Percentiles rank a stretch among this genome's conserved stretches.
These are phyloP conservation scores for Saprolegnia diclina DNA, from an alignment of 352 stramenopile species.

Conservation along the genomic window DNA sequence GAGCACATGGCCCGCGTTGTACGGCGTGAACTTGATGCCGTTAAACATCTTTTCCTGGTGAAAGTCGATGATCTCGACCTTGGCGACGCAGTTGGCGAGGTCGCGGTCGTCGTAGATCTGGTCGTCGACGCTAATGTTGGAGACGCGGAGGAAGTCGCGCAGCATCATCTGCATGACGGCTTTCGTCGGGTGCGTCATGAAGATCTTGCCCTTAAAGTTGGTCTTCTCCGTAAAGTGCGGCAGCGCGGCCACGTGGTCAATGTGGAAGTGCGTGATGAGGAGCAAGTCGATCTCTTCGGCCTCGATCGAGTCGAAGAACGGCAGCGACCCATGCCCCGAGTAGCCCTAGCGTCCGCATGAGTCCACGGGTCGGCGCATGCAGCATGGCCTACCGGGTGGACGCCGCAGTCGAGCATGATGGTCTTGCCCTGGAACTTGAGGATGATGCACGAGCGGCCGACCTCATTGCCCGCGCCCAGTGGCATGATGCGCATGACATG, in stretches of 20 bases:
- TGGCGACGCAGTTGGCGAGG: constrained; percentile 94
- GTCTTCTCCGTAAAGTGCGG: constrained; percentile 99
- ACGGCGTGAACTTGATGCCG: constrained; percentile 97
- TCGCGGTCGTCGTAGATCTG: constrained; percentile 93
- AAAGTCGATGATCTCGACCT: constrained; percentile 99
- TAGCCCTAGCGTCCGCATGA: constrained; percentile 52
- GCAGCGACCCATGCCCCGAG: constrained; percentile 94
- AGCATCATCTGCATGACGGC: constrained; percentile 98
- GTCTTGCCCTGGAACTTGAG: constrained; percentile 99
- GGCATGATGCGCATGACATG: constrained; percentile 92
- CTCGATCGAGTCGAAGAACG: constrained; percentile 98
- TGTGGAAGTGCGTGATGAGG: constrained; percentile 99
- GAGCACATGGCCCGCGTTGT: constrained; percentile 98
- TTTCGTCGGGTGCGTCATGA: constrained; percentile 99
- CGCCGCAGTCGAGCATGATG: constrained; percentile 93
- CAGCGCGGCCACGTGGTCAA: constrained; percentile 98
- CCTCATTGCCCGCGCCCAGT: constrained; percentile 97
- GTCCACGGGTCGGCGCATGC: not conserved
- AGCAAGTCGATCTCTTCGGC: constrained; percentile 94
- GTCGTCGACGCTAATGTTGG: constrained; percentile 91
- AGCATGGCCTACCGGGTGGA: constrained; percentile 45
- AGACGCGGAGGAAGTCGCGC: constrained; percentile 94
- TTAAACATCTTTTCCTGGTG: constrained; percentile 95
- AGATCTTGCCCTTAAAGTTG: constrained; percentile 96
- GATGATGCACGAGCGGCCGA: constrained; percentile 99